A percentile compares a stretch with the other conserved stretches of the same genome.
Conservation (phyloP, 2,329 filamentous ascomycete species). For the Sclerotinia sclerotiorum region DNA sequence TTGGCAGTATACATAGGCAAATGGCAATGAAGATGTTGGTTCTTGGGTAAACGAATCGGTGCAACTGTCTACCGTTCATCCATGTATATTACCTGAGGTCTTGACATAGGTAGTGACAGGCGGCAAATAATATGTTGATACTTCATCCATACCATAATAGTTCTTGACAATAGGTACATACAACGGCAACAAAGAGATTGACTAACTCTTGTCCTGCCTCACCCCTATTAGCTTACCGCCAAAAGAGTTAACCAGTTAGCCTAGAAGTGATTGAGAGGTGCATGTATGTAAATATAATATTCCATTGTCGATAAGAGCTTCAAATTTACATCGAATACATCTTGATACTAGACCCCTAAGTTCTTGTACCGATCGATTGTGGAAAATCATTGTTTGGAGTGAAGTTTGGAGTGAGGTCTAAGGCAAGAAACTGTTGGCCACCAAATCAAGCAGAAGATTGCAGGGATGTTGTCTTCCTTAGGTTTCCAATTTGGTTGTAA, state of each 20-base stretch:
- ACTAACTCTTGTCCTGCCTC: background rate
- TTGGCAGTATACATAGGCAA: background rate
- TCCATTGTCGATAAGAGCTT: background rate
- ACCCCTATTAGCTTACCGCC: background rate
- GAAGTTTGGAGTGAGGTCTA: background rate
- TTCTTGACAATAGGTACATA: no score
- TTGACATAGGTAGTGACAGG: no score
- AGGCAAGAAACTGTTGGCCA: background rate
- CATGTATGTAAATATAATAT: background rate
- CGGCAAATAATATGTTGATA: no score
- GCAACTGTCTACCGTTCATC: no score
- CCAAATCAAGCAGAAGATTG: constrained; percentile 11
- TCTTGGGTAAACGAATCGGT: no score
- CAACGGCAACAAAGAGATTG: background rate
- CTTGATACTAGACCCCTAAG: no score
- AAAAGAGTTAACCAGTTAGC: background rate
- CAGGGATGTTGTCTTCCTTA: constrained; percentile 18
- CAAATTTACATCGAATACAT: no score
- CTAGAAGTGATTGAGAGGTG: background rate
- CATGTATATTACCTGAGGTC: no score
- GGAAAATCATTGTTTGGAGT: background rate
- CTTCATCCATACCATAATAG: no score
- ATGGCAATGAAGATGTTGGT: background rate
- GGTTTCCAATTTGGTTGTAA: constrained; percentile 13
- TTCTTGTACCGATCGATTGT: background rate